phyloP scores from a whole-genome alignment of 2,329 filamentous ascomycete genomes.

The Remersonia thermophila region DNA sequence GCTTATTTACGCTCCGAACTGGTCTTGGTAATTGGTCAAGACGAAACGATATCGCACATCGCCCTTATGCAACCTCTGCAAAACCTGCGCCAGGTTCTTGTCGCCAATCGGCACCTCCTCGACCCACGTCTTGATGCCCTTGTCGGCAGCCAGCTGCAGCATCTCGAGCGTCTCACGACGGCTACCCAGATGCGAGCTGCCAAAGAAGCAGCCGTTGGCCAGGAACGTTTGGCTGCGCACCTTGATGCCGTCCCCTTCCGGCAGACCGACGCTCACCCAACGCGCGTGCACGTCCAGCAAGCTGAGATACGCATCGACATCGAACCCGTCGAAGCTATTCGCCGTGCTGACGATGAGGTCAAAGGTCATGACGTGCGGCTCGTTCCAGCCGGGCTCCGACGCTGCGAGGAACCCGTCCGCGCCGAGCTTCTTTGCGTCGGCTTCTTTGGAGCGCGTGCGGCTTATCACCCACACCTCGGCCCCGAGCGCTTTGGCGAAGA shows the following conservation, averaged over 20 bases:
- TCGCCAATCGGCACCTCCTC: constrained; percentile 63
- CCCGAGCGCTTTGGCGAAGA: constrained; percentile 57
- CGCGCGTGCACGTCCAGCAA: constrained; percentile 71
- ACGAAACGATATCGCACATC: constrained; percentile 67
- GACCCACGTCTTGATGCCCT: constrained; percentile 58
- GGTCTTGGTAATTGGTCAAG: constrained; percentile 57
- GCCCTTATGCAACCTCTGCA: constrained; percentile 56
- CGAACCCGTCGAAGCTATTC: constrained; percentile 55
- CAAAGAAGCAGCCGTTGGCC: constrained; percentile 61
- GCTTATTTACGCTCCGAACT: constrained; percentile 39
- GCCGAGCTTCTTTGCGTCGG: constrained; percentile 45
- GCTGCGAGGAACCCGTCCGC: constrained; percentile 50
- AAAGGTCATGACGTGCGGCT: constrained; percentile 48
- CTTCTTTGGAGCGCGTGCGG: constrained; percentile 47
- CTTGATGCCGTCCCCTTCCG: constrained; percentile 59
- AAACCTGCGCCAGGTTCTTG: constrained; percentile 55
- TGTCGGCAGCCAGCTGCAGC: constrained; percentile 58
- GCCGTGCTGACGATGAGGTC: constrained; percentile 69
- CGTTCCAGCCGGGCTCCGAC: constrained; percentile 43
- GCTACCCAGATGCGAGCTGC: constrained; percentile 58
- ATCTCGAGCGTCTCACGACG: constrained; percentile 59
- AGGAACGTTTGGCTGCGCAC: constrained; percentile 66
- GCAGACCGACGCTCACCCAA: constrained; percentile 70
- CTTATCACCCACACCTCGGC: constrained; percentile 52
- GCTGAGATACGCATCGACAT: constrained; percentile 59